These are phyloP conservation scores for Lunularia cruciata DNA, from an alignment of 225 moss, liverwort and hornwort species.

Conservation along the genomic window DNA sequence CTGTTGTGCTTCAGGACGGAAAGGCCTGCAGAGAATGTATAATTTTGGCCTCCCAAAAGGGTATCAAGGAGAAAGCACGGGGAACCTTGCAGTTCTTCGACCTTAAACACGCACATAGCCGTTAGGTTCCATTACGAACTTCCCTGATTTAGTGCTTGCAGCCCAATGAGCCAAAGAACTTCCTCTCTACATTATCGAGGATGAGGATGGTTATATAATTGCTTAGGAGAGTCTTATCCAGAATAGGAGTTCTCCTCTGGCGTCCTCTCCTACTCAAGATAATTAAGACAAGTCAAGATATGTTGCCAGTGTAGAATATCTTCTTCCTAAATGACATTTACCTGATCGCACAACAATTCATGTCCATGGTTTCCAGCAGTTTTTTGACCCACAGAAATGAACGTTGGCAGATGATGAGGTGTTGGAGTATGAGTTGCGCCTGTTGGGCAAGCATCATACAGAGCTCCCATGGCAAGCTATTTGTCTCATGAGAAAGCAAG, in stretches of 20 bases:
- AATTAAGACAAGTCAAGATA: too few relatives aligned
- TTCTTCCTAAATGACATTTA: too few relatives aligned
- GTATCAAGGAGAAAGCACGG: constrained; percentile 15
- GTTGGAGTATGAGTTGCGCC: constrained; percentile 33
- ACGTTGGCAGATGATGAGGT: constrained; percentile 31
- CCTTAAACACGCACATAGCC: constrained; percentile 12
- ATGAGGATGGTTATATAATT: too few relatives aligned
- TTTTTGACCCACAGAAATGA: background rate
- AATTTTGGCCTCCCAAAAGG: constrained; percentile 28
- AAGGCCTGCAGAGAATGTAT: constrained; percentile 38
- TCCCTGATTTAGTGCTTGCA: too few relatives aligned
- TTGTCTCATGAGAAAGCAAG: constrained; percentile 29
- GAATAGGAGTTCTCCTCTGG: too few relatives aligned
- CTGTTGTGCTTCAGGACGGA: background rate
- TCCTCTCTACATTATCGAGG: too few relatives aligned
- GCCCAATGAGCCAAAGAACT: too few relatives aligned
- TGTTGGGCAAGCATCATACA: constrained; percentile 32
- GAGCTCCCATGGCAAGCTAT: constrained; percentile 39
- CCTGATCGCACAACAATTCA: too few relatives aligned
- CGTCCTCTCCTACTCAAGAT: too few relatives aligned
- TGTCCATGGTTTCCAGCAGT: too few relatives aligned
- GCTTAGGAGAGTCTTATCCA: too few relatives aligned
- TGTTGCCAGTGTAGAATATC: too few relatives aligned
- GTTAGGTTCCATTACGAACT: constrained; percentile 30
- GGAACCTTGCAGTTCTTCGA: constrained; percentile 43